These are phyloP conservation scores for Rosa hybrid DNA, from an alignment of 331 rosid genomes.

Conservation along the genomic window DNA sequence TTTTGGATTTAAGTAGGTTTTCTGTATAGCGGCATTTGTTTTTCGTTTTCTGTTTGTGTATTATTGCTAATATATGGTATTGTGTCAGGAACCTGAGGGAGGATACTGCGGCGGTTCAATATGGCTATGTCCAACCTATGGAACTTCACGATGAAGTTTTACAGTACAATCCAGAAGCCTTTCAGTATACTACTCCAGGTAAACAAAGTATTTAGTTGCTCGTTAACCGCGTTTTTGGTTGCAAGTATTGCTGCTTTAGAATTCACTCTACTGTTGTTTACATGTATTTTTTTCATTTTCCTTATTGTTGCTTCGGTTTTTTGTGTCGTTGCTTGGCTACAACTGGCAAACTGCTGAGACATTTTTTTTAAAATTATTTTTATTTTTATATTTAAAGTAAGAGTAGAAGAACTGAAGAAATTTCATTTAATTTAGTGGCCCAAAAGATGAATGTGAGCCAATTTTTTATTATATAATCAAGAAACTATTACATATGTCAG, in stretches of 20 bases:
- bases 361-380: neutral
- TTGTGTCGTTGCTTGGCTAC: neutral
- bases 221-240: slow-evolving; percentile 26
- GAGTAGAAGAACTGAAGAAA: neutral
- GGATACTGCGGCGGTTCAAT: slow-evolving; percentile 42
- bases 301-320: neutral
- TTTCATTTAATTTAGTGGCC: neutral
- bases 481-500: neutral
- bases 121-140: slow-evolving; percentile 52
- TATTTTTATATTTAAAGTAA: neutral
- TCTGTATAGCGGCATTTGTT: neutral
- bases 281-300: neutral
- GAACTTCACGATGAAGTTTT: slow-evolving; percentile 80
- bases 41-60: neutral
- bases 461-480: neutral
- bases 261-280: neutral
- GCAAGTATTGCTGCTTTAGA: neutral
- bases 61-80: slow-evolving; percentile 19
- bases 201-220: slow-evolving; percentile 53
- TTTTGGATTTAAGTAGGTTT: slow-evolving; percentile 8
- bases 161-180: slow-evolving; percentile 73
- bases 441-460: neutral
- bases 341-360: neutral
- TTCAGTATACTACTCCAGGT: slow-evolving; percentile 72
- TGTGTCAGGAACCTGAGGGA: slow-evolving; percentile 76